Percentiles rank a stretch among this genome's conserved stretches.
phyloP scores from a whole-genome alignment of 140 eudicot genomes.

The Bidens hawaiensis region DNA sequence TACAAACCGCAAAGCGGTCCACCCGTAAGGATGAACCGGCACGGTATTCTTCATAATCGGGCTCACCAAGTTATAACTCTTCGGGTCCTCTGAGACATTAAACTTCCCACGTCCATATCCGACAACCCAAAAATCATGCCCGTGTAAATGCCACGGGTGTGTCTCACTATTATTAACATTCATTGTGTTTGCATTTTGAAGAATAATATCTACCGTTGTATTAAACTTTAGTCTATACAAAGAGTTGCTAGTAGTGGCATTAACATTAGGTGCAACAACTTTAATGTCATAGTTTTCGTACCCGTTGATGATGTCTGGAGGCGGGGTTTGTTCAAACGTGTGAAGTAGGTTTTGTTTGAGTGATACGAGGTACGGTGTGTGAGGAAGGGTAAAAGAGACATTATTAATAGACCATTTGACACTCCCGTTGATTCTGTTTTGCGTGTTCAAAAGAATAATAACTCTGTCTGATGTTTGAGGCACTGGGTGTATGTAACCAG shows the following conservation, averaged over 20 bases:
- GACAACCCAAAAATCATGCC: constrained; percentile 89
- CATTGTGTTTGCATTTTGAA: constrained; percentile 74
- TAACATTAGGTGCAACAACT: constrained; percentile 23
- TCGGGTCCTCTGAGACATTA: constrained; percentile 38
- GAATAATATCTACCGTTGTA: constrained; percentile 55
- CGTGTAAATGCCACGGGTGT: constrained; percentile 95
- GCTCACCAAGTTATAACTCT: constrained; percentile 49
- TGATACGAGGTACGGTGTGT: constrained; percentile 65
- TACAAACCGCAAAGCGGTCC: constrained; percentile 85
- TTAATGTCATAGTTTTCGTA: constrained; percentile 43
- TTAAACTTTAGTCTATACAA: constrained; percentile 55
- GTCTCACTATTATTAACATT: constrained; percentile 54
- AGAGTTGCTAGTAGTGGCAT: constrained; percentile 49
- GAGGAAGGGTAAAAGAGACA: constrained; percentile 59
- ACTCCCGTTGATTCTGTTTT: constrained; percentile 44
- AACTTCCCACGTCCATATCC: constrained; percentile 86
- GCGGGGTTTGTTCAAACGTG: constrained; percentile 50
- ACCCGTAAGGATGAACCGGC: constrained; percentile 68
- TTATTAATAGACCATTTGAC: constrained; percentile 71
- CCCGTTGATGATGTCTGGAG: constrained; percentile 40
- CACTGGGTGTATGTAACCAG: constrained; percentile 40
- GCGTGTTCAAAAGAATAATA: constrained; percentile 72
- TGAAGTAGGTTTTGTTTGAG: constrained; percentile 40
- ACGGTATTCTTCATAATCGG: constrained; percentile 89
- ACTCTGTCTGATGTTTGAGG: constrained; percentile 58